Evolutionary conservation across 2,329 filamentous ascomycete genomes (phyloP).

Genomic region (Colletotrichum sojae): DNA sequence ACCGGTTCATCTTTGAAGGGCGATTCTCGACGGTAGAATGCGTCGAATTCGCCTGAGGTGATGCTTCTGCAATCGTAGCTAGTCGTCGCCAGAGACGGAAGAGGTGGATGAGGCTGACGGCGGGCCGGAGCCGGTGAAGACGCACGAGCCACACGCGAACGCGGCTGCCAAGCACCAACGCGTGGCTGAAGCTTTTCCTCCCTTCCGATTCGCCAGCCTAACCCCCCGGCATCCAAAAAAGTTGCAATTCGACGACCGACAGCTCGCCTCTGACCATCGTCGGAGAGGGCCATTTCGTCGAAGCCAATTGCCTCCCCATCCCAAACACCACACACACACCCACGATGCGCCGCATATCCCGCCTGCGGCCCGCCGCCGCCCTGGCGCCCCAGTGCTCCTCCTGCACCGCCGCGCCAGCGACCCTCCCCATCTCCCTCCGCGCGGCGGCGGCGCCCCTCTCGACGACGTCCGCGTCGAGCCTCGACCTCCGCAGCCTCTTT

Average conservation of each 20-base stretch:
- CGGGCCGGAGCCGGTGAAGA: neutral
- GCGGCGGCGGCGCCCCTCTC: conserved; percentile 49
- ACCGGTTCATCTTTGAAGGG: conserved; percentile 45
- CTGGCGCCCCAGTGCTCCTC: conserved; percentile 23
- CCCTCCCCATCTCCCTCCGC: conserved; percentile 35
- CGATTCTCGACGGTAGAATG: neutral
- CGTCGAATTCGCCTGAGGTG: neutral
- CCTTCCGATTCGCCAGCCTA: conserved; percentile 31
- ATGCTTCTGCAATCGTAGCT: no score
- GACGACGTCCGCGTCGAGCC: conserved; percentile 50
- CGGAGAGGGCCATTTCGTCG: neutral
- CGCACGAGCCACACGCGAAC: conserved; percentile 21
- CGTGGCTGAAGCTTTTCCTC: conserved; percentile 33
- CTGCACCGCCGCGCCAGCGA: conserved; percentile 41
- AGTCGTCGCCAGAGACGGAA: no score
- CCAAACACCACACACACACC: neutral
- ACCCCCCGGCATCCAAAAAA: conserved; percentile 39
- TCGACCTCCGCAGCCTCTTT: conserved; percentile 56
- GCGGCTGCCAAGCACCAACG: neutral
- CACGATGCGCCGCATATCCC: conserved; percentile 60
- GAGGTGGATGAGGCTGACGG: conserved; percentile 7
- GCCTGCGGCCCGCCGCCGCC: conserved; percentile 52
- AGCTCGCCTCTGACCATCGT: conserved; percentile 29
- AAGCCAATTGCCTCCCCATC: neutral
- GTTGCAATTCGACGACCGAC: conserved; percentile 31